A percentile compares a stretch with the other conserved stretches of the same genome.
Evolutionary conservation across 228 moss, liverwort and hornwort genomes (phyloP).

Genomic region (Sphagnum fallax): DNA sequence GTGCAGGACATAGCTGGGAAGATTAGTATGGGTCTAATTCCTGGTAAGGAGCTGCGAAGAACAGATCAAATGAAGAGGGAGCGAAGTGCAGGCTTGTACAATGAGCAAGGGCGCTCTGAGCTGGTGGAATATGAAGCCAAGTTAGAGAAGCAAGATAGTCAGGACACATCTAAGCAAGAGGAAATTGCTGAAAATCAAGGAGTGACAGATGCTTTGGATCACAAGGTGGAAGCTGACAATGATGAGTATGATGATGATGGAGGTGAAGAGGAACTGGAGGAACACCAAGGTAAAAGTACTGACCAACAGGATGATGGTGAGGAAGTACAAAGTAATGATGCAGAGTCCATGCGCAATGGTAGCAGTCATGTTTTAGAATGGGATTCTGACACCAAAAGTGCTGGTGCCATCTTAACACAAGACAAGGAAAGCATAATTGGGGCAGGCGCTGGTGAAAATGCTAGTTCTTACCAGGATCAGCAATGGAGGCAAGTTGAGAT

Average conservation of each 20-base stretch:
- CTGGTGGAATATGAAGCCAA: constrained; percentile 37
- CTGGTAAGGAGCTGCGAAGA: constrained; percentile 1
- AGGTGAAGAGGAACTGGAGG: constrained; percentile 13
- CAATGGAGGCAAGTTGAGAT: neutral
- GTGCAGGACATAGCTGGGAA: neutral
- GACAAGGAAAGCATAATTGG: constrained; percentile 15
- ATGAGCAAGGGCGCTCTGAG: constrained; percentile 33
- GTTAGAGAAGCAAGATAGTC: constrained; percentile 21
- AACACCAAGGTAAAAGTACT: constrained; percentile 9
- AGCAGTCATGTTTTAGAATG: constrained; percentile 9
- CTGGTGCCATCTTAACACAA: constrained; percentile 5
- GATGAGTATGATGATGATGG: constrained; percentile 59
- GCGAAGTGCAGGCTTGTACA: constrained; percentile 36
- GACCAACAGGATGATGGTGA: constrained; percentile 15
- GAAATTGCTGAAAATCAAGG: neutral
- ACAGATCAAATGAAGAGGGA: constrained; percentile 22
- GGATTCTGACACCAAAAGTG: constrained; percentile 6
- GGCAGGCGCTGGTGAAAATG: constrained; percentile 4
- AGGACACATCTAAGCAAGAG: constrained; percentile 9
- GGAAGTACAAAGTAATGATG: constrained; percentile 11
- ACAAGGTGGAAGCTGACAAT: constrained; percentile 14
- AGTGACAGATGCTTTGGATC: constrained; percentile 16
- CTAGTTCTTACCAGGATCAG: neutral
- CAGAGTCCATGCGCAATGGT: constrained; percentile 1
- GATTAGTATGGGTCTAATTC: neutral